Conservation (phyloP, 2,329 filamentous ascomycete species). For the Trichoderma sp. region DNA sequence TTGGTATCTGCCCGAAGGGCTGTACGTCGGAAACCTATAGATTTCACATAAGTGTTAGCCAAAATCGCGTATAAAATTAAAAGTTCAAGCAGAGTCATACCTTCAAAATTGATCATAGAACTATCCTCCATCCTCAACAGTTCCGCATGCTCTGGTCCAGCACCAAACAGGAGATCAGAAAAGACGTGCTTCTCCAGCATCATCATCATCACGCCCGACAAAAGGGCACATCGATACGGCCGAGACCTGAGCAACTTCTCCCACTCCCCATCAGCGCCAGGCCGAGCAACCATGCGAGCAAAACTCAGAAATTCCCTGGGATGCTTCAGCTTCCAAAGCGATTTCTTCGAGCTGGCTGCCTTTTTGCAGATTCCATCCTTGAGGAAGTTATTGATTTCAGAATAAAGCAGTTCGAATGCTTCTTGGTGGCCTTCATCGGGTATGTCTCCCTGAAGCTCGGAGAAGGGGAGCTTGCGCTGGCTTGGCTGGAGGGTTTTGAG, state of each 20-base stretch:
- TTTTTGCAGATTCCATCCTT: conserved; percentile 23
- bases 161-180: conserved; percentile 34
- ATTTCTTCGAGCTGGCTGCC: not conserved
- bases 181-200: conserved; percentile 31
- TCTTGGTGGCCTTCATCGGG: conserved; percentile 27
- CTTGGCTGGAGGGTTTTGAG: not conserved
- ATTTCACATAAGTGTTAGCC: not conserved
- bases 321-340: conserved; percentile 29
- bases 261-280: conserved; percentile 30
- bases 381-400: conserved; percentile 27
- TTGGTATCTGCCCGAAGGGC: conserved; percentile 29
- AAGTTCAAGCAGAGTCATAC: conserved; percentile 20
- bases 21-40: conserved; percentile 33
- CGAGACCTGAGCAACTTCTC: conserved; percentile 28
- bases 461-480: conserved; percentile 16
- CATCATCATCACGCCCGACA: conserved; percentile 33
- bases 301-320: conserved; percentile 28
- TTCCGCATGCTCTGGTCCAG: conserved; percentile 27
- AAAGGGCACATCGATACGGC: conserved; percentile 27
- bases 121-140: conserved; percentile 27
- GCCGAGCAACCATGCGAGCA: conserved; percentile 30
- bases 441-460: not conserved
- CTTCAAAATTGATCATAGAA: conserved; percentile 29
- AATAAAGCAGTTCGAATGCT: conserved; percentile 25
- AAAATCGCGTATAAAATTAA: not conserved